Percentiles rank a stretch among this genome's conserved stretches.
These are phyloP conservation scores for Akanthomyces dipterigenus DNA, from an alignment of 2,329 filamentous ascomycete genomes.

Conservation along the genomic window DNA sequence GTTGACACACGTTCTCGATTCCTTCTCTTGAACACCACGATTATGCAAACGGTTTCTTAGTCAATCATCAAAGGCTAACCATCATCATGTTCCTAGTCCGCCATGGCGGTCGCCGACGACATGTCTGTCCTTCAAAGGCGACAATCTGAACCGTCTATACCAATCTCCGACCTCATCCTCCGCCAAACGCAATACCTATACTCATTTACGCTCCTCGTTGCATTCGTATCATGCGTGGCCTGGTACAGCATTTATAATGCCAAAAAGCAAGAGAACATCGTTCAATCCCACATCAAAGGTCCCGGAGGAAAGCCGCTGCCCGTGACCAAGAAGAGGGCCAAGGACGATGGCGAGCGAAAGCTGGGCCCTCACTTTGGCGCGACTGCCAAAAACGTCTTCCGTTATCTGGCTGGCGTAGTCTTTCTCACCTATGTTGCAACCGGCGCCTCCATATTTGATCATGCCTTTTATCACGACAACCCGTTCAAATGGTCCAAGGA, in stretches of 20 bases:
- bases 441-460: conserved; percentile 64
- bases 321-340: conserved; percentile 50
- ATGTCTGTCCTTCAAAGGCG: conserved; percentile 19
- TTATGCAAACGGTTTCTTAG: neutral
- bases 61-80: neutral
- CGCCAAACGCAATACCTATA: conserved; percentile 44
- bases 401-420: conserved; percentile 64
- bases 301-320: conserved; percentile 85
- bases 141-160: conserved; percentile 11
- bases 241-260: conserved; percentile 47
- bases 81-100: conserved; percentile 19
- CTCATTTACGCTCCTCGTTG: conserved; percentile 43
- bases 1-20: neutral
- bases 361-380: conserved; percentile 52
- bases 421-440: conserved; percentile 71
- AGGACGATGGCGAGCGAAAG: conserved; percentile 39
- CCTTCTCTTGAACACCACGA: neutral
- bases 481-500: conserved; percentile 32
- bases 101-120: conserved; percentile 30
- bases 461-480: conserved; percentile 52
- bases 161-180: conserved; percentile 36
- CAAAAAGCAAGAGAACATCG: conserved; percentile 40
- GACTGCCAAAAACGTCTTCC: conserved; percentile 65
- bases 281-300: conserved; percentile 52
- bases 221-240: conserved; percentile 44